These are phyloP conservation scores for Pleurostoma richardsiae DNA, from an alignment of 2,329 filamentous ascomycete species.

Conservation along the genomic window DNA sequence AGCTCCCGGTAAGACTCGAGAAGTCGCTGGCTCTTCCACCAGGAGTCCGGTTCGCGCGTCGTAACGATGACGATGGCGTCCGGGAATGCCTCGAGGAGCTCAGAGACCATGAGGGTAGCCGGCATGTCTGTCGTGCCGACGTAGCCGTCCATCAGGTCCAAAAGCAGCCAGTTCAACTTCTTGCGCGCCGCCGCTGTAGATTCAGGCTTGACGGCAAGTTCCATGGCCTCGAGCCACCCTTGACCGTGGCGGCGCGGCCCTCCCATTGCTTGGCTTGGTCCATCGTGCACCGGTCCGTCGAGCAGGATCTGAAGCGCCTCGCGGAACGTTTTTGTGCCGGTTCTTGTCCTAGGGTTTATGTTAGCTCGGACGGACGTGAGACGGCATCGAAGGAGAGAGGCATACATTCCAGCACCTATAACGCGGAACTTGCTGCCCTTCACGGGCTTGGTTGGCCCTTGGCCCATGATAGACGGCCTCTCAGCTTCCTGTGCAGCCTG, in stretches of 20 bases:
- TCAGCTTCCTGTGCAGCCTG: no score
- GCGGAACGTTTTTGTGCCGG: conserved; percentile 29
- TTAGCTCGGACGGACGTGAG: no score
- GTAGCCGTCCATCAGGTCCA: conserved; percentile 20
- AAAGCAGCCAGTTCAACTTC: conserved; percentile 26
- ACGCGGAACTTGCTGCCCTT: conserved; percentile 26
- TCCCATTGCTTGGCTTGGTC: conserved; percentile 19
- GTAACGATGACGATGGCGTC: not conserved
- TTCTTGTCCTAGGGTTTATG: conserved; percentile 20
- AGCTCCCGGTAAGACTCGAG: not conserved
- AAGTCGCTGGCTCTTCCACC: not conserved
- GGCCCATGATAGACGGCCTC: conserved; percentile 16
- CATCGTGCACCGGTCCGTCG: conserved; percentile 25
- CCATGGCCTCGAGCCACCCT: conserved; percentile 22
- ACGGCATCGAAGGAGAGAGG: not conserved
- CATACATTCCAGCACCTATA: conserved; percentile 28
- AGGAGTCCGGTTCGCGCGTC: not conserved
- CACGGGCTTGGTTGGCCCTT: conserved; percentile 21
- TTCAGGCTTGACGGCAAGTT: conserved; percentile 18
- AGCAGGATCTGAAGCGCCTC: conserved; percentile 28
- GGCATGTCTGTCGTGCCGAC: not conserved
- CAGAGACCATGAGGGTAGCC: not conserved
- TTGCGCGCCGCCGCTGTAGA: conserved; percentile 22
- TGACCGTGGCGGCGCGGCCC: conserved; percentile 8
- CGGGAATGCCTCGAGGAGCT: not conserved